Percentiles rank a stretch among this genome's conserved stretches.
phyloP scores from a whole-genome alignment of 306 rosid species.

The Cajanus cajan region DNA sequence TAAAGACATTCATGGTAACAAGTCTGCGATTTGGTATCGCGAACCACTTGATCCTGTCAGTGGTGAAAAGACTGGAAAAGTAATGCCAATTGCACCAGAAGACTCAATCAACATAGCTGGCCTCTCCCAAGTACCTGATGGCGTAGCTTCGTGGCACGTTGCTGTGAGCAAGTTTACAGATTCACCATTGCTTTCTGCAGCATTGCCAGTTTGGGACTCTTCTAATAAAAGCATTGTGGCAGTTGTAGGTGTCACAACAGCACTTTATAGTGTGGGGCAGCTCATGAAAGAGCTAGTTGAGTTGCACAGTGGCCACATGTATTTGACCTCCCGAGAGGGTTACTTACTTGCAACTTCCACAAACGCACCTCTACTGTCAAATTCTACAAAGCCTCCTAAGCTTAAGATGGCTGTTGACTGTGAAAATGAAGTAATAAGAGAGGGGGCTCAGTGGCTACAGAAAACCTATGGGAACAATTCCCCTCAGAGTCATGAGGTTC shows the following conservation, averaged over 20 bases:
- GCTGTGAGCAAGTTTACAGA: constrained; percentile 85
- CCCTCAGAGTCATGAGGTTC: constrained; percentile 80
- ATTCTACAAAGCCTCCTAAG: constrained; percentile 60
- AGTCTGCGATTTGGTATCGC: constrained; percentile 72
- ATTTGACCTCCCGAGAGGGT: constrained; percentile 87
- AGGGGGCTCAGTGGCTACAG: constrained; percentile 75
- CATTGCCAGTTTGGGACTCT: constrained; percentile 85
- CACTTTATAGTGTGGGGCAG: constrained; percentile 89
- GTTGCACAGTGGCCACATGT: constrained; percentile 82
- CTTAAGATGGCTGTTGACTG: constrained; percentile 80
- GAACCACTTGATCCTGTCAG: constrained; percentile 83
- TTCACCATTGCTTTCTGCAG: constrained; percentile 96
- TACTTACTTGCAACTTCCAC: constrained; percentile 90
- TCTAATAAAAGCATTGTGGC: constrained; percentile 79
- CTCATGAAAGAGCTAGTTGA: constrained; percentile 95
- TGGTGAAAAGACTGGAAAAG: constrained; percentile 88
- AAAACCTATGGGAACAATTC: constrained; percentile 60
- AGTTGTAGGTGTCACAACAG: constrained; percentile 92
- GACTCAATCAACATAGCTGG: constrained; percentile 87
- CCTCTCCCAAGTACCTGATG: constrained; percentile 83
- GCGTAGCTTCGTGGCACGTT: constrained; percentile 94
- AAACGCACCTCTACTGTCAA: constrained; percentile 62
- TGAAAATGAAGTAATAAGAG: constrained; percentile 57
- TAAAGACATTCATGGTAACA: constrained; percentile 50
- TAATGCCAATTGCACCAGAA: constrained; percentile 75